phyloP scores from a whole-genome alignment of 2,329 filamentous ascomycete species.

The Trichoderma sp. region DNA sequence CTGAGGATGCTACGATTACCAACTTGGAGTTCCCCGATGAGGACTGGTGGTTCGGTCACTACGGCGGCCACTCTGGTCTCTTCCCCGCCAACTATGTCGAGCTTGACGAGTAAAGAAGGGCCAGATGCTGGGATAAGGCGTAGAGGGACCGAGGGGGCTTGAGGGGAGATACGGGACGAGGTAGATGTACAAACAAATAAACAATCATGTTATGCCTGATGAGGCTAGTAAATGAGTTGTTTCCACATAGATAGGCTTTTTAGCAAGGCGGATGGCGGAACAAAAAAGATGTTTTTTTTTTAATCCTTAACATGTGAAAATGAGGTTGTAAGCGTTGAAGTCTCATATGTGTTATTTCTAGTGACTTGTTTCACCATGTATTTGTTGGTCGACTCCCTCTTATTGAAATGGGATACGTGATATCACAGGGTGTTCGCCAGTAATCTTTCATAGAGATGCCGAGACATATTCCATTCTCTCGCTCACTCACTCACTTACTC shows the following conservation, averaged over 20 bases:
- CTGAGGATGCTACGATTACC: slow-evolving; percentile 80
- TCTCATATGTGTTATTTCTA: not conserved
- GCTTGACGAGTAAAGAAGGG: slow-evolving; percentile 44
- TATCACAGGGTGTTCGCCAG: not conserved
- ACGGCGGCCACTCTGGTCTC: slow-evolving; percentile 74
- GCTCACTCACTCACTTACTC: not conserved
- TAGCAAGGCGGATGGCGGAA: not conserved
- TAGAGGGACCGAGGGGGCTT: no score
- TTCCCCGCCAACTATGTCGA: slow-evolving; percentile 78
- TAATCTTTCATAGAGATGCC: no score
- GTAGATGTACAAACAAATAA: slow-evolving; percentile 21
- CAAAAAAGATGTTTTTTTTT: not conserved
- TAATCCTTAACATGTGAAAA: not conserved
- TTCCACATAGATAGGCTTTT: not conserved
- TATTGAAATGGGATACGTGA: not conserved
- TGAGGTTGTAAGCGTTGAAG: no score
- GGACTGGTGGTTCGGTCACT: slow-evolving; percentile 97
- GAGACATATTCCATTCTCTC: no score
- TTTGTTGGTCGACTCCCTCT: not conserved
- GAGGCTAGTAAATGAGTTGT: not conserved
- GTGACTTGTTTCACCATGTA: not conserved
- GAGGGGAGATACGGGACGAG: not conserved
- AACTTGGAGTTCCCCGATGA: slow-evolving; percentile 94
- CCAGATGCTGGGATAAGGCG: not conserved
- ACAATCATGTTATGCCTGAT: slow-evolving; percentile 6